A percentile compares a stretch with the other conserved stretches of the same genome.
Conservation (phyloP, 495 filamentous ascomycete genomes). For the Talaromyces liani region DNA sequence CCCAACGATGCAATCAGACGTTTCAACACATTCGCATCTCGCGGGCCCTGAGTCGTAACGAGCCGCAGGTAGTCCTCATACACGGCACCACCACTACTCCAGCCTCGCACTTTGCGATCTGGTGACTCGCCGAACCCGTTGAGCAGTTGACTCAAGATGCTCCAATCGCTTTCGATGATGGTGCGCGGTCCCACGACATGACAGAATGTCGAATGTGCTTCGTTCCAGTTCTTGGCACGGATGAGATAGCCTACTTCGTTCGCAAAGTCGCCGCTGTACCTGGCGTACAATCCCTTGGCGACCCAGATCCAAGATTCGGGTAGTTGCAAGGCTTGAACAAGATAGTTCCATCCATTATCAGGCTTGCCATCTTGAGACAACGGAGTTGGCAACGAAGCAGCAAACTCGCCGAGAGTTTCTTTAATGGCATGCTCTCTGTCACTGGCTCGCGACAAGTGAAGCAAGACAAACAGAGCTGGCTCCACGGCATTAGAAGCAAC, state of each 20-base stretch:
- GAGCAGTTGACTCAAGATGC: constrained; percentile 53
- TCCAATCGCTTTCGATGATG: constrained; percentile 71
- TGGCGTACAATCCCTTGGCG: constrained; percentile 76
- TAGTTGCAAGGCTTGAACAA: constrained; percentile 55
- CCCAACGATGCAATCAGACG: constrained; percentile 58
- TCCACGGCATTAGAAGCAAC: constrained; percentile 60
- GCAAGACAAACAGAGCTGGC: constrained; percentile 62
- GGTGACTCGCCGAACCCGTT: constrained; percentile 54
- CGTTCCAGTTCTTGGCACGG: constrained; percentile 62
- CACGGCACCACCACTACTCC: constrained; percentile 71
- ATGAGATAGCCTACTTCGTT: constrained; percentile 70
- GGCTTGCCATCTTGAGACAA: constrained; percentile 45
- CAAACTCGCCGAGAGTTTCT: constrained; percentile 56
- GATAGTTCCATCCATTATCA: constrained; percentile 41
- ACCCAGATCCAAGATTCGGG: constrained; percentile 75
- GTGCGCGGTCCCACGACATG: constrained; percentile 68
- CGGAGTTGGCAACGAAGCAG: constrained; percentile 41
- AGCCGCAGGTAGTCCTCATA: constrained; percentile 76
- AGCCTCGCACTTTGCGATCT: constrained; percentile 44
- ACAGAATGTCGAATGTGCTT: constrained; percentile 77
- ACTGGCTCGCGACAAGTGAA: constrained; percentile 61
- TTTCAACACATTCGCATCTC: constrained; percentile 39
- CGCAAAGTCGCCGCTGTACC: constrained; percentile 54
- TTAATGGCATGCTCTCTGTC: constrained; percentile 61
- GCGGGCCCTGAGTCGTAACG: constrained; percentile 26